These are phyloP conservation scores for Glycine soja DNA, from an alignment of 306 rosid species.

Conservation along the genomic window DNA sequence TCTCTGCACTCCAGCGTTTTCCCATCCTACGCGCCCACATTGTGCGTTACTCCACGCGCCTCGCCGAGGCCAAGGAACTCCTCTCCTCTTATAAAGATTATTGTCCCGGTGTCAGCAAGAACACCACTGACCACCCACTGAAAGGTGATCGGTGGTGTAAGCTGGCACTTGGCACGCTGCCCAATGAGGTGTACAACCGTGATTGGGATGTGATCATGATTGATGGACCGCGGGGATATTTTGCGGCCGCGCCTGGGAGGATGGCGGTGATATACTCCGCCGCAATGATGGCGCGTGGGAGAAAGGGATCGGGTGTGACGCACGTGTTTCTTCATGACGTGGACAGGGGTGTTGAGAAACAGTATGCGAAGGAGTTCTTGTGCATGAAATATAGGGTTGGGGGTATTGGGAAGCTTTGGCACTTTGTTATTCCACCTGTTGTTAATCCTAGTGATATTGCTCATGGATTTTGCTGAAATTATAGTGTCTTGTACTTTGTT, in stretches of 20 bases:
- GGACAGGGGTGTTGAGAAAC: slow-evolving; percentile 75
- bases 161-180: slow-evolving; percentile 62
- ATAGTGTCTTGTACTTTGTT: background rate
- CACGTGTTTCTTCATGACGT: slow-evolving; percentile 87
- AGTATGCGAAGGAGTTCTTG: slow-evolving; percentile 69
- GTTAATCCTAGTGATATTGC: slow-evolving; percentile 29
- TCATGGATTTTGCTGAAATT: slow-evolving; percentile 54
- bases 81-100: slow-evolving; percentile 52
- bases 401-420: slow-evolving; percentile 81
- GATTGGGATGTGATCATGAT: slow-evolving; percentile 95
- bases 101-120: slow-evolving; percentile 29
- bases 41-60: slow-evolving; percentile 64
- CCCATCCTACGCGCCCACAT: slow-evolving; percentile 63
- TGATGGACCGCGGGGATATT: slow-evolving; percentile 81
- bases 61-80: slow-evolving; percentile 55
- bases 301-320: slow-evolving; percentile 72
- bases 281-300: slow-evolving; percentile 81
- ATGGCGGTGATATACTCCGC: slow-evolving; percentile 85
- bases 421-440: slow-evolving; percentile 68
- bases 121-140: slow-evolving; percentile 8
- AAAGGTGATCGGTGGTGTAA: slow-evolving; percentile 54
- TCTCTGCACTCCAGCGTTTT: slow-evolving; percentile 52
- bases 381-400: slow-evolving; percentile 74
- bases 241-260: slow-evolving; percentile 67
- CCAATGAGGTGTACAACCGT: slow-evolving; percentile 59